Evolutionary conservation across 2,329 filamentous ascomycete genomes (phyloP).

Genomic region (Pyrenophora seminiperda): DNA sequence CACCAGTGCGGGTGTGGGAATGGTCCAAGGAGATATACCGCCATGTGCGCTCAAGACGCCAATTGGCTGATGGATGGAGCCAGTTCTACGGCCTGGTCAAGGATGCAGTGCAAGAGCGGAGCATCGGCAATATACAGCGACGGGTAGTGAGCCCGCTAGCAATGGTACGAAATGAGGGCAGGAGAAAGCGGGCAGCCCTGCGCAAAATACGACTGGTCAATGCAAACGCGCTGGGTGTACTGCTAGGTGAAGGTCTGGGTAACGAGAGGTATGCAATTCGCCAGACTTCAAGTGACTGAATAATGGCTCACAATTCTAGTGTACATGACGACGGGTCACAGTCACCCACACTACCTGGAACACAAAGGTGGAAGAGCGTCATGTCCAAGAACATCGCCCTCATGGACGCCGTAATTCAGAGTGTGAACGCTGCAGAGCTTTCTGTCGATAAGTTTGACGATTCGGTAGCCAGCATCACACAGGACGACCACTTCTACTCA

Average conservation of each 20-base stretch:
- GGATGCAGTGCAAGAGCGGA: slow-evolving; percentile 74
- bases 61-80: slow-evolving; percentile 53
- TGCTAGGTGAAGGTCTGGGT: slow-evolving; percentile 83
- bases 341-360: slow-evolving; percentile 49
- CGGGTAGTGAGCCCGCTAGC: slow-evolving; percentile 79
- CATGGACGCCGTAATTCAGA: slow-evolving; percentile 82
- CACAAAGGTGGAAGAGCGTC: slow-evolving; percentile 70
- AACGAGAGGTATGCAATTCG: slow-evolving; percentile 49
- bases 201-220: slow-evolving; percentile 77
- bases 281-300: neutral
- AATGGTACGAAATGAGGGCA: slow-evolving; percentile 73
- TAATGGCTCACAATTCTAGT: slow-evolving; percentile 54
- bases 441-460: slow-evolving; percentile 61
- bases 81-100: slow-evolving; percentile 81
- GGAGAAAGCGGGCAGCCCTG: slow-evolving; percentile 73
- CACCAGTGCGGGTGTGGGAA: slow-evolving; percentile 73
- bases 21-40: slow-evolving; percentile 73
- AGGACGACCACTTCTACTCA: slow-evolving; percentile 54
- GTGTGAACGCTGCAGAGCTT: slow-evolving; percentile 67
- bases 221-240: slow-evolving; percentile 81
- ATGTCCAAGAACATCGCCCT: slow-evolving; percentile 80
- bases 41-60: slow-evolving; percentile 58
- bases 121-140: slow-evolving; percentile 71
- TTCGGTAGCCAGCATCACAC: slow-evolving; percentile 61
- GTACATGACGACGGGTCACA: slow-evolving; percentile 63